phyloP scores from a whole-genome alignment of 2,329 filamentous ascomycete species.

The Beauveria sp. region DNA sequence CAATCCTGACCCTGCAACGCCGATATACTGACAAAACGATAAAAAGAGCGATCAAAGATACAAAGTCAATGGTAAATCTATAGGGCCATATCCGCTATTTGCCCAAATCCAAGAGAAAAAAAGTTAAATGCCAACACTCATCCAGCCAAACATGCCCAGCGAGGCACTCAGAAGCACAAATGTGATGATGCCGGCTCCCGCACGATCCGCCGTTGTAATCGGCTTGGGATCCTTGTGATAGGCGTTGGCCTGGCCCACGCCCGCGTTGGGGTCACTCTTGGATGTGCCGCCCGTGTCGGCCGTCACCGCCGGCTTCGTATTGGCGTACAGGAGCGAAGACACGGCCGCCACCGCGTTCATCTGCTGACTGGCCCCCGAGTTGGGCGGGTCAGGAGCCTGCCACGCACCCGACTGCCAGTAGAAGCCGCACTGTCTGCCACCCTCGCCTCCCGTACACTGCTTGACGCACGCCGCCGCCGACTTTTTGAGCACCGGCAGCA shows the following conservation, averaged over 20 bases:
- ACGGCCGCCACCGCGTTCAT: slow-evolving; percentile 52
- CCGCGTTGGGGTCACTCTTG: slow-evolving; percentile 36
- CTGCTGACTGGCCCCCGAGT: slow-evolving; percentile 48
- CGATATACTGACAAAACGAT: background rate
- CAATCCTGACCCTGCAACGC: slow-evolving; percentile 2
- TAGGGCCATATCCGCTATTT: background rate
- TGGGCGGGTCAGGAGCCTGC: slow-evolving; percentile 36
- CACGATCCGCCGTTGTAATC: slow-evolving; percentile 37
- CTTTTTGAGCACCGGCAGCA: slow-evolving; percentile 43
- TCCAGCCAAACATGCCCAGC: slow-evolving; percentile 39
- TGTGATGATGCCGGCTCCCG: slow-evolving; percentile 41
- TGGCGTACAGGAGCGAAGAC: slow-evolving; percentile 40
- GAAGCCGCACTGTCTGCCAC: slow-evolving; percentile 45
- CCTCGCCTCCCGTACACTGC: slow-evolving; percentile 45
- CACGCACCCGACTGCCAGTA: slow-evolving; percentile 44
- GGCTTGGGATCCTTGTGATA: slow-evolving; percentile 25
- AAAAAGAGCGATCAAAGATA: background rate
- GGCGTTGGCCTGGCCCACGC: slow-evolving; percentile 26
- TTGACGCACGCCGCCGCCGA: slow-evolving; percentile 47
- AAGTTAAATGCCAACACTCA: slow-evolving; percentile 32
- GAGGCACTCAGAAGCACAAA: slow-evolving; percentile 34
- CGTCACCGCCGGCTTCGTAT: slow-evolving; percentile 35
- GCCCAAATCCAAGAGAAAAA: background rate
- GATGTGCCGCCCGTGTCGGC: slow-evolving; percentile 45
- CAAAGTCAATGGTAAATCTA: background rate